Conservation (phyloP, 2,329 filamentous ascomycete genomes). For the Bimuria novae-zelandiae region DNA sequence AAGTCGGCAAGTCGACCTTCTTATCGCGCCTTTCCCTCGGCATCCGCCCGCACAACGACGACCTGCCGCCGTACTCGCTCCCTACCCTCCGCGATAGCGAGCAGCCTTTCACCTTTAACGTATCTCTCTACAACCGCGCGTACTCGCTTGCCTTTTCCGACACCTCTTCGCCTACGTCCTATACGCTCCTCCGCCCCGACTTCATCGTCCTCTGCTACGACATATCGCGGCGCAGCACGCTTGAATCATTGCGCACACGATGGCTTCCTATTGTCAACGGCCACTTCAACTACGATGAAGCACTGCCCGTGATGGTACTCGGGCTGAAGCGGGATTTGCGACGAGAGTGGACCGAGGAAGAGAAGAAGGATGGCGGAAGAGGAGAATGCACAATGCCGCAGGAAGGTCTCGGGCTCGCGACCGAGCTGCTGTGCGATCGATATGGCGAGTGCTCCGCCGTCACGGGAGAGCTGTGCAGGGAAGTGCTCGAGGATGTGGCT, state of each 20-base stretch:
- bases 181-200: conserved; percentile 58
- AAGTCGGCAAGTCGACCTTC: conserved; percentile 67
- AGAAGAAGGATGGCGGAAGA: conserved; percentile 38
- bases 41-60: conserved; percentile 28
- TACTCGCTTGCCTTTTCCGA: conserved; percentile 63
- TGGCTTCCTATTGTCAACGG: conserved; percentile 53
- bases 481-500: conserved; percentile 66
- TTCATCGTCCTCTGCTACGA: conserved; percentile 64
- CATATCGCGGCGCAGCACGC: conserved; percentile 56
- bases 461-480: conserved; percentile 63
- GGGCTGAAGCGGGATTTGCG: conserved; percentile 64
- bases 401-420: conserved; percentile 56
- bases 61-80: conserved; percentile 43
- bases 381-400: conserved; percentile 56
- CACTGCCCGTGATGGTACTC: conserved; percentile 62
- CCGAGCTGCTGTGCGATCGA: conserved; percentile 63
- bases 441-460: conserved; percentile 67
- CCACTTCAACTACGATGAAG: conserved; percentile 58
- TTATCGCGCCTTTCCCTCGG: conserved; percentile 56
- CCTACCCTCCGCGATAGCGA: conserved; percentile 58
- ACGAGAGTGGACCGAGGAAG: conserved; percentile 46
- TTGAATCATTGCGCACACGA: conserved; percentile 52
- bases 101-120: conserved; percentile 64
- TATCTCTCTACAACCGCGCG: conserved; percentile 59
- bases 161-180: conserved; percentile 61